phyloP scores from a whole-genome alignment of 2,329 filamentous ascomycete genomes.

The Fusarium sterilihyphosum region DNA sequence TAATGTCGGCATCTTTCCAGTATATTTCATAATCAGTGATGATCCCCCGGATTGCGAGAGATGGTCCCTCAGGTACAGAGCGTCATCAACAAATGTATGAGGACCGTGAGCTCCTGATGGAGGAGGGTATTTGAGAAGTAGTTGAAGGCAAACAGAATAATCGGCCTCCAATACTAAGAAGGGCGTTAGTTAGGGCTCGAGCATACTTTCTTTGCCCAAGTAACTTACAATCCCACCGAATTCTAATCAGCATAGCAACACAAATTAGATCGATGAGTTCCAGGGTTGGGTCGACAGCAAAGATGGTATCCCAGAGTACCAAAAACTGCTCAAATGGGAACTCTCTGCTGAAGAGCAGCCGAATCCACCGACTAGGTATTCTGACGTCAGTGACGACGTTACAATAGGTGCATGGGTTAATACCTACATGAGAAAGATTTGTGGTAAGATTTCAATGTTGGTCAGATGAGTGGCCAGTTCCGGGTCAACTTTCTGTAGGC shows the following conservation, averaged over 20 bases:
- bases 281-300: conserved; percentile 83
- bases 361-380: conserved; percentile 81
- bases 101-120: conserved; percentile 71
- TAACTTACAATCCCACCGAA: conserved; percentile 84
- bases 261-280: conserved; percentile 91
- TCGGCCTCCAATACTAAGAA: conserved; percentile 80
- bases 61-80: conserved; percentile 76
- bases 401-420: no score
- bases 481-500: conserved; percentile 82
- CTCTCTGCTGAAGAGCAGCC: conserved; percentile 91
- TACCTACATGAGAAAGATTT: conserved; percentile 90
- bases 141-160: conserved; percentile 83
- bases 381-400: not conserved
- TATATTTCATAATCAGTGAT: conserved; percentile 76
- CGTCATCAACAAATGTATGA: conserved; percentile 86
- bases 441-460: conserved; percentile 88
- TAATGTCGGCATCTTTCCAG: conserved; percentile 60
- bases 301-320: conserved; percentile 88
- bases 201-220: not conserved
- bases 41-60: conserved; percentile 70
- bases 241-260: conserved; percentile 89
- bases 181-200: conserved; percentile 36
- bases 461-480: conserved; percentile 83
- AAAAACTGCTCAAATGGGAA: conserved; percentile 89
- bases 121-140: conserved; percentile 84